Evolutionary conservation across 2,329 filamentous ascomycete genomes (phyloP).

Genomic region (Zymoseptoria tritici): DNA sequence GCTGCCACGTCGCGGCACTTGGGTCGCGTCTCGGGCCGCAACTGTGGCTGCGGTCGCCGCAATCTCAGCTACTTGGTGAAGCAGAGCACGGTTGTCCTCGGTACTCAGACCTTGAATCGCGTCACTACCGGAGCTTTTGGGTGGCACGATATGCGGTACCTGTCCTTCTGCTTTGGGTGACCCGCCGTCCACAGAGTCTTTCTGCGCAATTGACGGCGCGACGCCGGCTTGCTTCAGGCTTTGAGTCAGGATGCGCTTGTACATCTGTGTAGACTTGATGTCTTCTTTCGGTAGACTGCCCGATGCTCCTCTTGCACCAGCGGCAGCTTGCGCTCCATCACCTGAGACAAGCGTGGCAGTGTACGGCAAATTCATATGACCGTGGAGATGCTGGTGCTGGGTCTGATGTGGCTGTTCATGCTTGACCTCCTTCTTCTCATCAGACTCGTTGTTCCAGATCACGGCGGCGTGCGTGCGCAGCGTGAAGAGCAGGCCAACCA

Average conservation of each 20-base stretch:
- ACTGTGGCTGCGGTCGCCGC: conserved; percentile 85
- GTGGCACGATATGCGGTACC: conserved; percentile 69
- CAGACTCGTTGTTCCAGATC: conserved; percentile 80
- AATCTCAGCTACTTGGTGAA: conserved; percentile 85
- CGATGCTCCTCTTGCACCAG: conserved; percentile 4
- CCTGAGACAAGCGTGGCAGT: conserved; percentile 13
- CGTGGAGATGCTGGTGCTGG: conserved; percentile 10
- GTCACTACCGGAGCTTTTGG: conserved; percentile 50
- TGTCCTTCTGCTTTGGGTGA: conserved; percentile 27
- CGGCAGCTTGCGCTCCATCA: conserved; percentile 2
- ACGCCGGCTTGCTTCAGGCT: conserved; percentile 79
- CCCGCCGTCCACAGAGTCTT: conserved; percentile 7
- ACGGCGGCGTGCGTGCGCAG: conserved; percentile 91
- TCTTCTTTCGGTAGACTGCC: conserved; percentile 45
- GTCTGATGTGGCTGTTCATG: conserved; percentile 11
- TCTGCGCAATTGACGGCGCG: conserved; percentile 39
- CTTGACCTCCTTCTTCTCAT: conserved; percentile 41
- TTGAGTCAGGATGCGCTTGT: conserved; percentile 88
- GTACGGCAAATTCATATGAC: conserved; percentile 9
- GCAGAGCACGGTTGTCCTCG: conserved; percentile 71
- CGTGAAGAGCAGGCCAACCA: conserved; percentile 92
- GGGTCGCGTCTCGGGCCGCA: conserved; percentile 68
- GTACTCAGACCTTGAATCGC: conserved; percentile 63
- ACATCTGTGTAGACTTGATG: conserved; percentile 79
- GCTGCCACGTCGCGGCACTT: conserved; percentile 45